Evolutionary conservation across 208 protist species (phyloP), one percentile per base, ranked within the genome.

Genomic region (Leishmania guyanensis): DNA sequence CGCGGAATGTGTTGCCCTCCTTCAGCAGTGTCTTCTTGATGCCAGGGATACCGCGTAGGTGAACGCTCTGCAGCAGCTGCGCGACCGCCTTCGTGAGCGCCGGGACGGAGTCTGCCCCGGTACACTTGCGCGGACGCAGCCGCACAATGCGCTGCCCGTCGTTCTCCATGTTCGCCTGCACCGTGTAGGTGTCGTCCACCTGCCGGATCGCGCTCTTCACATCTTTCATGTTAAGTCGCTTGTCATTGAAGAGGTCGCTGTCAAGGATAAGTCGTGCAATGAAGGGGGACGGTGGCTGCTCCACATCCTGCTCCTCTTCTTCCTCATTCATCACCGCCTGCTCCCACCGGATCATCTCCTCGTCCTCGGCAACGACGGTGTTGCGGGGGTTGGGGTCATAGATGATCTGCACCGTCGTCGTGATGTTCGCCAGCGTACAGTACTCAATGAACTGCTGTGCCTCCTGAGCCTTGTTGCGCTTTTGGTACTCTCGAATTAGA

Each of bases 211-310:
- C 90, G n/a, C 93, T 87, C 69, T 97, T 92, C 54, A 99, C 96
- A 46, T 99, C 92, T 60, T 91, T 92, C 90, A 99, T 98, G 56
- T 89, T 92, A 14, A 99, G 81, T 48, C 92, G 84, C 86, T 99
- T 99, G 85, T 99, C 97, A 50, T 93, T 91, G 84, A 99, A 97
- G 80, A 95, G 89, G 77, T 90, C 84, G 10, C 84, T 82, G 83
- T 99, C 93, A 5, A 99, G 91, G 77, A 98, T 97, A 26, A 99
- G 90, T 69, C 99, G 94, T 16, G 99, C 91, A 74, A 99, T 81
- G 95, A 98, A 99, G 29, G 98, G 98, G n/a, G 96, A 99, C 16
- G 78, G 79, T 26, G 58, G 84, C 56, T 65, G 75, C 54, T 36
- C 43, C 10, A 26, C 75, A 22, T 86, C 80, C 46, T 94, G 86